Evolutionary conservation across 495 filamentous ascomycete genomes (phyloP).

Genomic region (Aspergillus egyptiacus): DNA sequence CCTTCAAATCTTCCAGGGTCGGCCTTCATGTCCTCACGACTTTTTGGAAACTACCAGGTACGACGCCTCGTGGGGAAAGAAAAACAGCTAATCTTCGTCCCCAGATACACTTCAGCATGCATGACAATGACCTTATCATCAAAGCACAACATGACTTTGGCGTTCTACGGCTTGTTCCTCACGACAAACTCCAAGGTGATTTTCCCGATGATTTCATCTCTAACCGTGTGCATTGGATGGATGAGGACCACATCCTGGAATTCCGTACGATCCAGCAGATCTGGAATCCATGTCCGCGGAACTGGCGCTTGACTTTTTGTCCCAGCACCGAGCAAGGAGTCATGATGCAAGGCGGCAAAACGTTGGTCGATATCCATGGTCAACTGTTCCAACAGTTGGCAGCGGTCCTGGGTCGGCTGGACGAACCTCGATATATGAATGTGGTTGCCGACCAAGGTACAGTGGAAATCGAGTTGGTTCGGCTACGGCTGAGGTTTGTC

Average conservation of each 20-base stretch:
- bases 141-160: constrained; percentile 10
- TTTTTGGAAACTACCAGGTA: constrained; percentile 23
- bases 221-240: constrained; percentile 25
- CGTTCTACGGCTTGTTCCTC: constrained; percentile 41
- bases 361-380: constrained; percentile 30
- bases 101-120: constrained; percentile 29
- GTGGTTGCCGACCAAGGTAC: constrained; percentile 18
- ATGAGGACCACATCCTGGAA: constrained; percentile 43
- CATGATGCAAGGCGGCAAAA: not conserved
- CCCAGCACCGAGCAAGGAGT: not conserved
- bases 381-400: constrained; percentile 23
- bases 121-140: constrained; percentile 19
- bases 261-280: constrained; percentile 34
- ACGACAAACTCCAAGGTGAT: constrained; percentile 27
- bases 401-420: constrained; percentile 23
- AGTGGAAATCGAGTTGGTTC: too few relatives aligned
- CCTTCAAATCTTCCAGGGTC: constrained; percentile 39
- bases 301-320: constrained; percentile 22
- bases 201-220: constrained; percentile 42
- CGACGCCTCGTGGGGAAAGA: too few relatives aligned
- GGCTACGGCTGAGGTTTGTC: not conserved
- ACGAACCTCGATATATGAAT: constrained; percentile 29
- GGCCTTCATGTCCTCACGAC: constrained; percentile 32
- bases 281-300: constrained; percentile 30
- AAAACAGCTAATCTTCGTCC: not conserved